Evolutionary conservation across 83 land plant species (phyloP).

Genomic region (Larix sibirica): DNA sequence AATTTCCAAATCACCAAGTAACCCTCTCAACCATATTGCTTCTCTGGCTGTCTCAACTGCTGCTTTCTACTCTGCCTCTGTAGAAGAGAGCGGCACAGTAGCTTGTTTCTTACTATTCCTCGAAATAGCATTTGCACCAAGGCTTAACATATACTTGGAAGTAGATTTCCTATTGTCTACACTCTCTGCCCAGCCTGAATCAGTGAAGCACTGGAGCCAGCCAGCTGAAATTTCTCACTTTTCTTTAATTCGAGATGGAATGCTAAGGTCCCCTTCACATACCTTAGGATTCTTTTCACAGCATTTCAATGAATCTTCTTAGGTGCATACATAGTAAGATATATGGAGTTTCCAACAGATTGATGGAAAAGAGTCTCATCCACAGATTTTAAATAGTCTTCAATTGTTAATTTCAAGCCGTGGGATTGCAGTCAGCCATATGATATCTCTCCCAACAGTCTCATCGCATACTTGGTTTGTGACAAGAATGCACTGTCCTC

Average conservation of each 20-base stretch:
- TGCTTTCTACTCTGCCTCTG: neutral
- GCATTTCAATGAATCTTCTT: neutral
- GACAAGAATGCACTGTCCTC: too few relatives aligned
- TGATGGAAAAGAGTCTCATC: neutral
- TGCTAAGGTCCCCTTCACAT: neutral
- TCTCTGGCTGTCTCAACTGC: neutral
- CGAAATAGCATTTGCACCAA: neutral
- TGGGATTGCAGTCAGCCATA: too few relatives aligned
- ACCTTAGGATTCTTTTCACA: neutral
- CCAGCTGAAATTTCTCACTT: neutral
- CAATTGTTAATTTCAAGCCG: neutral
- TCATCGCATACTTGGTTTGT: too few relatives aligned
- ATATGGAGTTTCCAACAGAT: neutral
- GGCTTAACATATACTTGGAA: neutral
- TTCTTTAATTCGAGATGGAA: neutral
- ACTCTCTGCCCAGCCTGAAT: neutral
- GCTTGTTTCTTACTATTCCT: neutral
- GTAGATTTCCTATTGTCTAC: neutral
- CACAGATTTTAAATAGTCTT: neutral
- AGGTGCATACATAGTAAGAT: neutral
- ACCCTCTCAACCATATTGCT: neutral
- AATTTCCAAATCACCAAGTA: neutral
- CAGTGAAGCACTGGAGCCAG: neutral
- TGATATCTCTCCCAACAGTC: too few relatives aligned
- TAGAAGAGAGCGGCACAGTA: neutral